Base-by-base conservation (phyloP, 345 rosid genomes). In the Citrus unshiu region DNA sequence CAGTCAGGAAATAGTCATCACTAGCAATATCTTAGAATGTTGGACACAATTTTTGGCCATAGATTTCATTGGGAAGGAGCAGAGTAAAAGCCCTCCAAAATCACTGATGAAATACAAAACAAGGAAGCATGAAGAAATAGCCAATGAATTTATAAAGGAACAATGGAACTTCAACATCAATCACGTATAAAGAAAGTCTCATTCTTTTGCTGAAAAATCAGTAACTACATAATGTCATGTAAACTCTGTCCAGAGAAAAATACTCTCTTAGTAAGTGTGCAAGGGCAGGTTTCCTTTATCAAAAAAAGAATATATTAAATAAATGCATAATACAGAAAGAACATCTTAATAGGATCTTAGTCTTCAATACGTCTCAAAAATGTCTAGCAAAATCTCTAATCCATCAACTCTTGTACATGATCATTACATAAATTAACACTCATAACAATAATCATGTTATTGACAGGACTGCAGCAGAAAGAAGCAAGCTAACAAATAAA, bases 1-100 rank as follows among this genome's bases (percentile, higher is more conserved):
- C n/a, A 43, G 72, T 68, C 57, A 71, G 60, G 72, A 32, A 40
- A 82, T 56, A 64, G 58, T 30, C 54, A 79, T 71, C 34, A 59
- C 35, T 29, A 22, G 25, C 34, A 40, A 68, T 16, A 62, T 67
- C 67, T 57, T 56, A 49, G 54, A 22, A 67, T 1, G 8, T 32
- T 21, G 6, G 34, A 83, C 37, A 35, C 25, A 54, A 25, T 22
- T 22, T 72, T 7, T 27, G n/a, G 6, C 18, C 62, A 54, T 30
- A 43, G 32, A 54, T 54, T 51, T 71, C 63, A 54, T 2, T 19
- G 39, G 59, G 59, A 30, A 2, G 61, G 39, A 19, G 35, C 34
- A 18, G 22, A 56, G 56, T 4, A 13, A 68, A 40, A 40, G 18
- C 30, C 72, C 51, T 70, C 60, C 60, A 70, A 27, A 29, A 16